A percentile compares a stretch with the other conserved stretches of the same genome.
Evolutionary conservation across 352 stramenopile species (phyloP).

Genomic region (Globisporangium rhizosaccharum): DNA sequence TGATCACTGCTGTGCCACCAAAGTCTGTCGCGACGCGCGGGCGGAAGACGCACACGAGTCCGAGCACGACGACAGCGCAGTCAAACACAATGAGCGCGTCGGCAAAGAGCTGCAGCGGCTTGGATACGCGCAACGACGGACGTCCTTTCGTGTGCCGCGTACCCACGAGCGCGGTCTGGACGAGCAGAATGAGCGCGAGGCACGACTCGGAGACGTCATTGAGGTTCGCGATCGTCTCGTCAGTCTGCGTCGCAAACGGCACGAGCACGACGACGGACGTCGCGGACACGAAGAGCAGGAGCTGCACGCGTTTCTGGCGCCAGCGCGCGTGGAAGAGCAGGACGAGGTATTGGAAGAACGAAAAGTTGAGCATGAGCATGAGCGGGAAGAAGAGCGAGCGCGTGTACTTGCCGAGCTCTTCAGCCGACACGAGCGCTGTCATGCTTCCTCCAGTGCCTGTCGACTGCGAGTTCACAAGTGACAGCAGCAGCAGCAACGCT

Average conservation of each 20-base stretch:
- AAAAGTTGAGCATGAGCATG: constrained; percentile 25
- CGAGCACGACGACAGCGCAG: constrained; percentile 13
- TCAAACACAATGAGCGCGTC: constrained; percentile 27
- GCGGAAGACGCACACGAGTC: constrained; percentile 18
- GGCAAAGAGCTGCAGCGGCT: constrained; percentile 12
- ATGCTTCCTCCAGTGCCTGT: no score
- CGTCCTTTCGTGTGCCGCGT: neutral
- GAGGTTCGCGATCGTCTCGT: constrained; percentile 9
- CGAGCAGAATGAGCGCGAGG: constrained; percentile 23
- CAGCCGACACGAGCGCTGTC: neutral
- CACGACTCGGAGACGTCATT: constrained; percentile 31
- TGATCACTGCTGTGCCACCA: constrained; percentile 12
- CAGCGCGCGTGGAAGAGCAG: constrained; percentile 21
- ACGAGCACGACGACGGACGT: constrained; percentile 21
- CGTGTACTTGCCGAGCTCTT: constrained; percentile 7
- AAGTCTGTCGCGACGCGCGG: constrained; percentile 1
- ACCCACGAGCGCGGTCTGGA: constrained; percentile 19
- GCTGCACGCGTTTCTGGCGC: constrained; percentile 20
- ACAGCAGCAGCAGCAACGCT: no score
- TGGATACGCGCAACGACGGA: neutral
- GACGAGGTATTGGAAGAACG: constrained; percentile 32
- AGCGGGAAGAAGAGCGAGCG: constrained; percentile 21
- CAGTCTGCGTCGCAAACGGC: constrained; percentile 14
- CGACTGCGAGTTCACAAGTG: no score
- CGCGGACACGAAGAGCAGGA: constrained; percentile 19